These are phyloP conservation scores for Penicillium daleae DNA, from an alignment of 495 filamentous ascomycete species.

Conservation along the genomic window DNA sequence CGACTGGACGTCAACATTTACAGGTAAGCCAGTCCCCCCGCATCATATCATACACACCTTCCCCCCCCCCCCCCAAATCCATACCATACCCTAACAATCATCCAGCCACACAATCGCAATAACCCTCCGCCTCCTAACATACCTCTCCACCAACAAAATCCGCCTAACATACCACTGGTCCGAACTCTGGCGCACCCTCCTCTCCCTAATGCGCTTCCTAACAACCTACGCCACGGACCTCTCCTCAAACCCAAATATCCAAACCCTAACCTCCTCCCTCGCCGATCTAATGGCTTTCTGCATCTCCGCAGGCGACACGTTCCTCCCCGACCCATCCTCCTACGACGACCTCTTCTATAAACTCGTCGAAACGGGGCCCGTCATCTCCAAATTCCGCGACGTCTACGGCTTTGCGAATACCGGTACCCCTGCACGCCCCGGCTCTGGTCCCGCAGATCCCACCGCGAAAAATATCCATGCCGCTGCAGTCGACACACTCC, in stretches of 20 bases:
- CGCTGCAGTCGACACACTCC: constrained; percentile 76
- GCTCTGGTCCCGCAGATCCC: constrained; percentile 6
- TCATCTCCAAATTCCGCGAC: constrained; percentile 80
- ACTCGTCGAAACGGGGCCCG: constrained; percentile 86
- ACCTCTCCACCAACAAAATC: constrained; percentile 77
- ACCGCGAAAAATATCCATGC: constrained; percentile 33
- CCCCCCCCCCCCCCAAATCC: neutral
- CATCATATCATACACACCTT: neutral
- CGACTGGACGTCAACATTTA: constrained; percentile 86
- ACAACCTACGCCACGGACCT: constrained; percentile 82
- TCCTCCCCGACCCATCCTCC: constrained; percentile 84
- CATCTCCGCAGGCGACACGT: constrained; percentile 85
- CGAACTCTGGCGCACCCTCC: constrained; percentile 87
- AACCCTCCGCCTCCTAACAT: constrained; percentile 78
- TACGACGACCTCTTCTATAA: constrained; percentile 99
- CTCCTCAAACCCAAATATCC: constrained; percentile 62
- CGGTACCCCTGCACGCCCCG: neutral
- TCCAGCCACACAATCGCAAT: constrained; percentile 65
- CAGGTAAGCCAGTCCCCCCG: constrained; percentile 43
- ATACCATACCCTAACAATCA: constrained; percentile 6
- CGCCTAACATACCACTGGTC: constrained; percentile 91
- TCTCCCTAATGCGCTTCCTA: constrained; percentile 89
- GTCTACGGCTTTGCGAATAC: constrained; percentile 54
- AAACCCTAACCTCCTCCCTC: constrained; percentile 54
- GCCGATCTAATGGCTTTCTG: constrained; percentile 85